Conservation (phyloP, 495 filamentous ascomycete species). For the Penicillium cinerascens region DNA sequence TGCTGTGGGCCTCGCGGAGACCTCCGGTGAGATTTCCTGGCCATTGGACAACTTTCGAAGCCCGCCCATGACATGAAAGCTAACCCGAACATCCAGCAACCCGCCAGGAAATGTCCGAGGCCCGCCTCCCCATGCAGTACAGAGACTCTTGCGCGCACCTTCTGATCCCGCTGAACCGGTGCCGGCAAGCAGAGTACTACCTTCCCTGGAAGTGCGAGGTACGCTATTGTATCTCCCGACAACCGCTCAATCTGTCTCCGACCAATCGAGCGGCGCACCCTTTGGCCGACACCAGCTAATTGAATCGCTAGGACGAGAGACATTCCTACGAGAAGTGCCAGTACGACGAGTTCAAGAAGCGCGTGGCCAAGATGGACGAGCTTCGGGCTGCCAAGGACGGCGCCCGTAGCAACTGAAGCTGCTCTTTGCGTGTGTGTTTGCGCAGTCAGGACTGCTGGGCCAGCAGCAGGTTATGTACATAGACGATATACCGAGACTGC, state of each 20-base stretch:
- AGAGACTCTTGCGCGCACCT: slow-evolving; percentile 92
- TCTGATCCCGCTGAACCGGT: slow-evolving; percentile 91
- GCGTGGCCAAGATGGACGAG: slow-evolving; percentile 98
- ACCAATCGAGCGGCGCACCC: not conserved
- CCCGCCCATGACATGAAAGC: slow-evolving; percentile 19
- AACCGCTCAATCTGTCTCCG: not conserved
- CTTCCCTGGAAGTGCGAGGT: slow-evolving; percentile 98
- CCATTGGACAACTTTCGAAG: slow-evolving; percentile 19
- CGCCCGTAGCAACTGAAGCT: slow-evolving; percentile 76
- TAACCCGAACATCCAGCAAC: slow-evolving; percentile 53
- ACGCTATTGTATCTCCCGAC: slow-evolving; percentile 29
- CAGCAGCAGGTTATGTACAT: slow-evolving; percentile 46
- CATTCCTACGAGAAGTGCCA: slow-evolving; percentile 99
- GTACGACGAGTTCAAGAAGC: slow-evolving; percentile 97
- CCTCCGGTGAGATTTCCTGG: slow-evolving; percentile 35
- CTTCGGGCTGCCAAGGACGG: slow-evolving; percentile 81
- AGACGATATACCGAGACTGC: slow-evolving; percentile 39
- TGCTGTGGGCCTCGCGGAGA: slow-evolving; percentile 47
- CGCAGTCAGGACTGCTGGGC: slow-evolving; percentile 21
- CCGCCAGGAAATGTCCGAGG: slow-evolving; percentile 87
- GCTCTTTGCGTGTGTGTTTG: slow-evolving; percentile 8
- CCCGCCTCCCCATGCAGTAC: slow-evolving; percentile 83
- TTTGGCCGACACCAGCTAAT: not conserved
- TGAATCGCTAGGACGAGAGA: slow-evolving; percentile 69
- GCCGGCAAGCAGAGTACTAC: slow-evolving; percentile 88